phyloP scores from a whole-genome alignment of 306 rosid genomes.

The Pyrus bretschneideri region DNA sequence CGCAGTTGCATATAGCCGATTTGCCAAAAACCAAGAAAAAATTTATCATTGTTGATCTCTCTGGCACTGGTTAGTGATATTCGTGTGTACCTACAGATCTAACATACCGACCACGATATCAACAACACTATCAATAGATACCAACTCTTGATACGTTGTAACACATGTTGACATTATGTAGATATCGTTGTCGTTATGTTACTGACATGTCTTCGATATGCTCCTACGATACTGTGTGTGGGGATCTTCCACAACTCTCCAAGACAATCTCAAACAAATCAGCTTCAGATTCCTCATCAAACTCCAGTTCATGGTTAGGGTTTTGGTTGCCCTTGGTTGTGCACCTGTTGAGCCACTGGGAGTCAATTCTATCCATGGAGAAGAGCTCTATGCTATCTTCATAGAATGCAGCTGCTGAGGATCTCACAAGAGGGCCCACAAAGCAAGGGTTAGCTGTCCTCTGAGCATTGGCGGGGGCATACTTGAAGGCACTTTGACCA shows the following conservation, averaged over 20 bases:
- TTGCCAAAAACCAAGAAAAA: no score
- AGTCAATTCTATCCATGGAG: slow-evolving; percentile 84
- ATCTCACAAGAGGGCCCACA: slow-evolving; percentile 38
- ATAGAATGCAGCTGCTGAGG: slow-evolving; percentile 32
- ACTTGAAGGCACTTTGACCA: slow-evolving; percentile 77
- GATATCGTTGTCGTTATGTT: background rate
- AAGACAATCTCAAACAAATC: slow-evolving; percentile 49
- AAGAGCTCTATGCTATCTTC: slow-evolving; percentile 91
- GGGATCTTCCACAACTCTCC: slow-evolving; percentile 27
- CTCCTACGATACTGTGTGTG: slow-evolving; percentile 1
- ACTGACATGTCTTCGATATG: background rate
- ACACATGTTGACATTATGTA: background rate
- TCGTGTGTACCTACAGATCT: background rate
- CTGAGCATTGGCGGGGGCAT: slow-evolving; percentile 70
- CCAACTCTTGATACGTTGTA: no score
- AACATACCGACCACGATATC: background rate
- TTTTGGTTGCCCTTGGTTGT: slow-evolving; percentile 33
- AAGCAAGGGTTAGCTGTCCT: slow-evolving; percentile 93
- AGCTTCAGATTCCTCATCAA: slow-evolving; percentile 36
- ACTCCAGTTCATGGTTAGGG: slow-evolving; percentile 14
- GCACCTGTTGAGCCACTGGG: slow-evolving; percentile 50
- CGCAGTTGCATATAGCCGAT: no score
- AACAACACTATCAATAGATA: no score
- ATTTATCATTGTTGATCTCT: background rate
- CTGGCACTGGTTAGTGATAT: background rate